Evolutionary conservation across 163 green algal species (phyloP), one percentile per base, ranked within the genome.

Genomic region (Chlorella variabilis): DNA sequence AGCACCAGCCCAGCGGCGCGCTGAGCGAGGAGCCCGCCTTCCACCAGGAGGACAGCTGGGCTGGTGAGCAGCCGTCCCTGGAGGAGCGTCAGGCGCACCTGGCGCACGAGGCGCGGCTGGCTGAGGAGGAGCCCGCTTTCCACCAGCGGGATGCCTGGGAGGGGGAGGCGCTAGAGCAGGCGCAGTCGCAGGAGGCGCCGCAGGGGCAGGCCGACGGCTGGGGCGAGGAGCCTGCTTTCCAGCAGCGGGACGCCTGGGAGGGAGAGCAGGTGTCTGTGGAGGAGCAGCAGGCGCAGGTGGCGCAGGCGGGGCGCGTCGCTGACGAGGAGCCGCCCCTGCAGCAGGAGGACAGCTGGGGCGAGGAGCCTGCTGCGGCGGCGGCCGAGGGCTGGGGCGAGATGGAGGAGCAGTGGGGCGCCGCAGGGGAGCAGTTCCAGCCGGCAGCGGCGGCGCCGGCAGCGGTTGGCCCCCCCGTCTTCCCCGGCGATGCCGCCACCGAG

Each of bases 151-250:
- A 63, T 27, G 42, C 29, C 42, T 76, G 68, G 68, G 7, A 9
- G n/a, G 42, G 45, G 11, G 68, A 76, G 48, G n/a, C n/a, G 18
- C 42, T 34, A 23, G 38, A 33, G 27, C 39, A 75, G 42, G 31
- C 7, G 67, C 29, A 31, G 66, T 20, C 23, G 38, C 39, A 62
- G n/a, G 3, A 54, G 61, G 17, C 18, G 9, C 36, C 45, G 38
- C 51, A 20, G 73, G 15, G 45, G 11, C 45, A 23, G 5, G 65
- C 27, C 54, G 23, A 63, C 5, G 23, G 54, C 54, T 63, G 54
- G 54, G 54, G 23, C 54, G 70, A 77, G 34, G 48, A 77, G 48
- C 48, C 70, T 33, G 31, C 70, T 25, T 38, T 59, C 41, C 68
- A 75, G 17, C 68, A 75, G 42, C 4, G 61, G 11, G 41, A 59